These are phyloP conservation scores for Roridomyces roridus DNA, from an alignment of 768 basidiomycete species.

Conservation along the genomic window DNA sequence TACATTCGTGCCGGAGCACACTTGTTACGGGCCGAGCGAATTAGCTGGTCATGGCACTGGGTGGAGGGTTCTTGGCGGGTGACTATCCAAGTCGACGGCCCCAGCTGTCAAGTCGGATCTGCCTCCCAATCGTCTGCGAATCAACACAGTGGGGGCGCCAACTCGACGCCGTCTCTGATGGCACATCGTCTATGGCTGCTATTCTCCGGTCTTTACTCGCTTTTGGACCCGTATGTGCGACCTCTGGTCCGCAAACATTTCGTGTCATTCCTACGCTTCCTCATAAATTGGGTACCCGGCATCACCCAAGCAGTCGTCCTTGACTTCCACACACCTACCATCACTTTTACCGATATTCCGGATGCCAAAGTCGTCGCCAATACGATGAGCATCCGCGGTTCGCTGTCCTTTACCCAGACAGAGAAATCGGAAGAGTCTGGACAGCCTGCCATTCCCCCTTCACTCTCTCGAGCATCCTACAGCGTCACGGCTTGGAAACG, in stretches of 20 bases:
- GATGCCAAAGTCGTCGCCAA: conserved; percentile 58
- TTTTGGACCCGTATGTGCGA: conserved; percentile 65
- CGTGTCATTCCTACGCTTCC: conserved; percentile 58
- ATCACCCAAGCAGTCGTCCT: conserved; percentile 72
- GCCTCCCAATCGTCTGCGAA: background rate
- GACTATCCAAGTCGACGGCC: conserved; percentile 67
- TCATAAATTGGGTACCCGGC: conserved; percentile 70
- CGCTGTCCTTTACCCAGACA: conserved; percentile 60
- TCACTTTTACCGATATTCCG: conserved; percentile 58
- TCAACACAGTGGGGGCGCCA: conserved; percentile 35
- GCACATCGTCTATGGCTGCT: conserved; percentile 46
- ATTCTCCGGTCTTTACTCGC: conserved; percentile 46
- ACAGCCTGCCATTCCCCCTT: conserved; percentile 25
- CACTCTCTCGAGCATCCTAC: conserved; percentile 37
- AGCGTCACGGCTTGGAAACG: conserved; percentile 71
- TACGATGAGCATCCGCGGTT: conserved; percentile 57
- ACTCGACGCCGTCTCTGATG: conserved; percentile 52
- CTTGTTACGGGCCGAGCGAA: conserved; percentile 70
- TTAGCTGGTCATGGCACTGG: conserved; percentile 64
- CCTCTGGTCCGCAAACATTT: conserved; percentile 64
- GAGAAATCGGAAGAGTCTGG: conserved; percentile 41
- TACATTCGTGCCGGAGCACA: conserved; percentile 64
- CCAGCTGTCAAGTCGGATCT: conserved; percentile 55
- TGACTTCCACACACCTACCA: conserved; percentile 61
- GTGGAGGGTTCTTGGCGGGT: conserved; percentile 59